Conservation (phyloP, 73 alveolate species). For the Paramecium tetraurelia region DNA sequence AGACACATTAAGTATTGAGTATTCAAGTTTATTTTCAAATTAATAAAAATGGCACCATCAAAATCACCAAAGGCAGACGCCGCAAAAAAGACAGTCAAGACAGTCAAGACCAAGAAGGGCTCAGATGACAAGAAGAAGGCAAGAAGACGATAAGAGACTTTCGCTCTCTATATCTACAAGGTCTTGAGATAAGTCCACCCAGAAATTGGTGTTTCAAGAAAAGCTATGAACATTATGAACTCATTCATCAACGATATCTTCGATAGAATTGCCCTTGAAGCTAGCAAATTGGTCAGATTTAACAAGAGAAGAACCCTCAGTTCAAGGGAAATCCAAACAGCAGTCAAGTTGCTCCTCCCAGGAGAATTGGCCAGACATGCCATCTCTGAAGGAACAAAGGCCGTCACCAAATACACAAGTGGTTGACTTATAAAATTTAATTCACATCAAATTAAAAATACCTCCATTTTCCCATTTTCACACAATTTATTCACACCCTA, state of each 20-base stretch:
- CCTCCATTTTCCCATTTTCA: background rate
- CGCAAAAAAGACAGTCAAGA: conserved; percentile 65
- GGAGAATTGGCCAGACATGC: conserved; percentile 82
- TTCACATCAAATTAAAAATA: background rate
- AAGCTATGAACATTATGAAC: conserved; percentile 75
- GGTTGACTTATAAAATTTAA: conserved; percentile 35
- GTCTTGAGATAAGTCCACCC: conserved; percentile 79
- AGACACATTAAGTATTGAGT: background rate
- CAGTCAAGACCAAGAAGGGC: conserved; percentile 56
- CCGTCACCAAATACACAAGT: conserved; percentile 70
- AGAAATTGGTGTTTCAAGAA: conserved; percentile 73
- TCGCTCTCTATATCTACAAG: conserved; percentile 71
- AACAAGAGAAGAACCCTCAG: conserved; percentile 70
- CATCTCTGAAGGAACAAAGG: conserved; percentile 76
- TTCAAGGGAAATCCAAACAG: conserved; percentile 76
- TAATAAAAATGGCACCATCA: conserved; percentile 63
- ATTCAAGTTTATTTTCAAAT: background rate
- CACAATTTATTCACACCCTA: background rate
- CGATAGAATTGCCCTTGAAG: conserved; percentile 74
- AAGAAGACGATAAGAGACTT: conserved; percentile 70
- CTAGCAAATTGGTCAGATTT: conserved; percentile 69
- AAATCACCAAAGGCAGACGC: conserved; percentile 70
- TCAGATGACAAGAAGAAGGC: conserved; percentile 61
- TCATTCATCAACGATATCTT: conserved; percentile 72
- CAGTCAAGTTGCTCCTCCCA: conserved; percentile 73